These are phyloP conservation scores for Magnaporthiopsis incrustans DNA, from an alignment of 2,329 filamentous ascomycete species.

Conservation along the genomic window DNA sequence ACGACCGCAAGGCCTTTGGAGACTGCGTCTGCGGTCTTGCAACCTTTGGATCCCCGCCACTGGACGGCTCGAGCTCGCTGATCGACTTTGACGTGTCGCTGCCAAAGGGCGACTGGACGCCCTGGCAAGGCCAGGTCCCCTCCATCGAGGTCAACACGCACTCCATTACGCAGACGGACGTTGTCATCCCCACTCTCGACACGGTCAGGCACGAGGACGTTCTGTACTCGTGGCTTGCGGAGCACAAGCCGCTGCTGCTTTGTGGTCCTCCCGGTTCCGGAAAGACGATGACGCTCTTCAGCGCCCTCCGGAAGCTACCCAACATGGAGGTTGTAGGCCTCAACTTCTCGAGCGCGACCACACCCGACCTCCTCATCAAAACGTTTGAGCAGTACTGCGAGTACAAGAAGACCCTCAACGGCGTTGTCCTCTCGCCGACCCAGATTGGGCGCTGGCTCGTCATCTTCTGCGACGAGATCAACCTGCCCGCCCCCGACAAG, in stretches of 20 bases:
- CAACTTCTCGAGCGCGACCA: constrained; percentile 98
- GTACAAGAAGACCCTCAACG: constrained; percentile 97
- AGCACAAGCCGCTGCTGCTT: constrained; percentile 93
- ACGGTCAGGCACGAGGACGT: constrained; percentile 97
- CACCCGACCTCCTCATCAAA: constrained; percentile 94
- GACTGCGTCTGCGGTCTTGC: constrained; percentile 76
- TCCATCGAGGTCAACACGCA: constrained; percentile 96
- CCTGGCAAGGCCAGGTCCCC: constrained; percentile 93
- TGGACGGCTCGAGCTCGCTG: constrained; percentile 72
- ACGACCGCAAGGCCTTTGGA: constrained; percentile 82
- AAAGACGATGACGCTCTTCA: constrained; percentile 99
- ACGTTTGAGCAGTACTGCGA: constrained; percentile 99
- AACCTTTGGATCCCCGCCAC: constrained; percentile 74
- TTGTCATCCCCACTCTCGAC: constrained; percentile 95
- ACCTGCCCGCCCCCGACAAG: constrained; percentile 92
- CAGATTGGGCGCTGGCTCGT: constrained; percentile 98
- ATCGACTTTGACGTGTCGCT: constrained; percentile 93
- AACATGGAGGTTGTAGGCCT: constrained; percentile 99
- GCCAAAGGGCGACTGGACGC: constrained; percentile 79
- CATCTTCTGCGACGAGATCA: constrained; percentile 99
- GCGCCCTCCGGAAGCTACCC: constrained; percentile 87
- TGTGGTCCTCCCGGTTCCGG: constrained; percentile 97
- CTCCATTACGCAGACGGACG: constrained; percentile 93
- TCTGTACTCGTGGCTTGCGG: constrained; percentile 98
- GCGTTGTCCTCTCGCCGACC: constrained; percentile 88